phyloP scores from a whole-genome alignment of 2,329 filamentous ascomycete species.

The Fusarium chaquense region DNA sequence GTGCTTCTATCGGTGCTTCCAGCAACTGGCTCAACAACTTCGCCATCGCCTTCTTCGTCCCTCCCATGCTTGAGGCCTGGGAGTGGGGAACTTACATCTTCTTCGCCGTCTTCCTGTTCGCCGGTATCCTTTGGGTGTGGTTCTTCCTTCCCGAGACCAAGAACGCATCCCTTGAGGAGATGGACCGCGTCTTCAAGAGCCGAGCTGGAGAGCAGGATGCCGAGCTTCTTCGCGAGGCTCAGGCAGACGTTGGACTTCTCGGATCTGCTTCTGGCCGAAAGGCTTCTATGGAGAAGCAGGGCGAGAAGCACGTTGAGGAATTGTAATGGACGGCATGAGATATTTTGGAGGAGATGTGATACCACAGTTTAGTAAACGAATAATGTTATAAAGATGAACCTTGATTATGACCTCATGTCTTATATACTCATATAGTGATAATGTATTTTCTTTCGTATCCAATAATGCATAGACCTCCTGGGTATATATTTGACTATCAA shows the following conservation, averaged over 20 bases:
- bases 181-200: slow-evolving; percentile 64
- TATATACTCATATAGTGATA: background rate
- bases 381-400: background rate
- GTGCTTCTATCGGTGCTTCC: slow-evolving; percentile 57
- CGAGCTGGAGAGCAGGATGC: slow-evolving; percentile 49
- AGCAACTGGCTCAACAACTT: slow-evolving; percentile 63
- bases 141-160: slow-evolving; percentile 68
- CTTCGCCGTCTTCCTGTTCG: slow-evolving; percentile 63
- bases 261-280: background rate
- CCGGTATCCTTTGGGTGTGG: slow-evolving; percentile 61
- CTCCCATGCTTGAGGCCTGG: slow-evolving; percentile 53
- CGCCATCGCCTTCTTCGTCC: slow-evolving; percentile 59
- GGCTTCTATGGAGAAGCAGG: slow-evolving; percentile 16
- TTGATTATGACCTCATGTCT: background rate
- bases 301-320: slow-evolving; percentile 24
- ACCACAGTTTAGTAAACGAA: background rate
- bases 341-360: background rate
- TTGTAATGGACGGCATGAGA: background rate
- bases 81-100: slow-evolving; percentile 69
- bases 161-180: slow-evolving; percentile 65
- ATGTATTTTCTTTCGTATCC: background rate
- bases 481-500: background rate
- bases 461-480: background rate
- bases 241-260: slow-evolving; percentile 39
- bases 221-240: slow-evolving; percentile 38